Evolutionary conservation across 2,329 filamentous ascomycete species (phyloP).

Genomic region (Neonectria ditissima): DNA sequence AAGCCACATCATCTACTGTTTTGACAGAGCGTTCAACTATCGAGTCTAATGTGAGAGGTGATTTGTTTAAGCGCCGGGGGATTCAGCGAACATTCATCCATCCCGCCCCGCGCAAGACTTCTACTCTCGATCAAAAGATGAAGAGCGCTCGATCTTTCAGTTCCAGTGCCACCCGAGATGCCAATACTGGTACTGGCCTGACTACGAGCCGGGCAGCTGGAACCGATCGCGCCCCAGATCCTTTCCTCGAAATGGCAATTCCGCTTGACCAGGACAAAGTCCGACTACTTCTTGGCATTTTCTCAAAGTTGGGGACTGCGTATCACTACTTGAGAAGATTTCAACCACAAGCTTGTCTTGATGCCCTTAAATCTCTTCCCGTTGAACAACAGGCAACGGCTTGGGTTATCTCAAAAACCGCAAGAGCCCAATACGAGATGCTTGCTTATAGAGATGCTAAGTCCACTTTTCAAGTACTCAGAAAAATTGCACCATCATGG

Average conservation of each 20-base stretch:
- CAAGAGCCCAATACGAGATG: constrained; percentile 36
- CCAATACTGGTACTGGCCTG: too few species aligned
- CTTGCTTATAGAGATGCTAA: constrained; percentile 36
- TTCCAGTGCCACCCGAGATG: too few species aligned
- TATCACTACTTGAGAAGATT: constrained; percentile 37
- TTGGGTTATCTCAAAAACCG: constrained; percentile 38
- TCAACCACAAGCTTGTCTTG: constrained; percentile 31
- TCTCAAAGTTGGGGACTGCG: constrained; percentile 28
- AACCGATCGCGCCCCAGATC: background rate
- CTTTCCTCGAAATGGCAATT: background rate
- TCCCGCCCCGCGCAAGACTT: background rate
- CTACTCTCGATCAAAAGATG: background rate
- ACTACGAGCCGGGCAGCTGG: too few species aligned
- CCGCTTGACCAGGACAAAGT: constrained; percentile 5
- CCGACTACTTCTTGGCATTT: constrained; percentile 19
- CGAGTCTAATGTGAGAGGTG: background rate
- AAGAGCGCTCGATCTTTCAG: too few species aligned
- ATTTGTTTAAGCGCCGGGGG: background rate
- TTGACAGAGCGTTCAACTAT: background rate
- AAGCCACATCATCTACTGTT: constrained; percentile 11
- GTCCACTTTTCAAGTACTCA: constrained; percentile 32
- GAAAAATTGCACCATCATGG: constrained; percentile 32
- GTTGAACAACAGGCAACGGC: constrained; percentile 35
- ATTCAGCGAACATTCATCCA: background rate
- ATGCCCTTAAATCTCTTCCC: constrained; percentile 29